Evolutionary conservation across 495 filamentous ascomycete species (phyloP).

Genomic region (Glarea lozoyensis): DNA sequence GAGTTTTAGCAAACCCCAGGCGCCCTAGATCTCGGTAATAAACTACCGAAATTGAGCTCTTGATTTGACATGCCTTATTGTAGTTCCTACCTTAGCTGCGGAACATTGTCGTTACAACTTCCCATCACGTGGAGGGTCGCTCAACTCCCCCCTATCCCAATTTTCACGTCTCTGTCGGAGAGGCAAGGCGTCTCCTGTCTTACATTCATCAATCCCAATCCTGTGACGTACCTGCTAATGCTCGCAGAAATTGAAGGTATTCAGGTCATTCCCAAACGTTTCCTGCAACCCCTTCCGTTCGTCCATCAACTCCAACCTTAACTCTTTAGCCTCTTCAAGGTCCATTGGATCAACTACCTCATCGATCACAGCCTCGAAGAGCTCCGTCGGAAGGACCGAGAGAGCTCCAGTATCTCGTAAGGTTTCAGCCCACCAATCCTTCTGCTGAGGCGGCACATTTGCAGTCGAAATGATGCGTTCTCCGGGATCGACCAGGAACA

Average conservation of each 20-base stretch:
- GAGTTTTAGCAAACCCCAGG: too few species aligned
- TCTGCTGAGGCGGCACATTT: constrained; percentile 45
- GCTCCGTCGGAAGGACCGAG: constrained; percentile 9
- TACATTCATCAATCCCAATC: too few species aligned
- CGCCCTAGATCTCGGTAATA: too few species aligned
- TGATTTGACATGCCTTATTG: too few species aligned
- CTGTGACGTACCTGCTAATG: constrained; percentile 3
- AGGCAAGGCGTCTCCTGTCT: too few species aligned
- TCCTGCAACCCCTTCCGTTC: constrained; percentile 17
- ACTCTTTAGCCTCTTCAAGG: constrained; percentile 26
- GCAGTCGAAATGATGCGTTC: constrained; percentile 41
- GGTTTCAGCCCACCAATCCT: constrained; percentile 36
- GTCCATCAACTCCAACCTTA: constrained; percentile 17
- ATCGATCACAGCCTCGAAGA: constrained; percentile 18
- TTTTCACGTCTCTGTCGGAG: too few species aligned
- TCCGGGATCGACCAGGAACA: constrained; percentile 50
- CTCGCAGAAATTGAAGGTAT: constrained; percentile 4
- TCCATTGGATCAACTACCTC: constrained; percentile 25
- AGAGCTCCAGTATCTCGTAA: constrained; percentile 5
- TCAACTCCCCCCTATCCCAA: too few species aligned
- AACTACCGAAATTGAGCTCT: too few species aligned
- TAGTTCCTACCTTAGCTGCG: too few species aligned
- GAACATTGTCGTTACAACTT: too few species aligned
- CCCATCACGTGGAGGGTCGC: too few species aligned
- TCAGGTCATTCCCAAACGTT: constrained; percentile 1